A percentile compares a stretch with the other conserved stretches of the same genome.
These are phyloP conservation scores for Rhodotorula kratochvilovae DNA, from an alignment of 768 basidiomycete genomes.

Conservation along the genomic window DNA sequence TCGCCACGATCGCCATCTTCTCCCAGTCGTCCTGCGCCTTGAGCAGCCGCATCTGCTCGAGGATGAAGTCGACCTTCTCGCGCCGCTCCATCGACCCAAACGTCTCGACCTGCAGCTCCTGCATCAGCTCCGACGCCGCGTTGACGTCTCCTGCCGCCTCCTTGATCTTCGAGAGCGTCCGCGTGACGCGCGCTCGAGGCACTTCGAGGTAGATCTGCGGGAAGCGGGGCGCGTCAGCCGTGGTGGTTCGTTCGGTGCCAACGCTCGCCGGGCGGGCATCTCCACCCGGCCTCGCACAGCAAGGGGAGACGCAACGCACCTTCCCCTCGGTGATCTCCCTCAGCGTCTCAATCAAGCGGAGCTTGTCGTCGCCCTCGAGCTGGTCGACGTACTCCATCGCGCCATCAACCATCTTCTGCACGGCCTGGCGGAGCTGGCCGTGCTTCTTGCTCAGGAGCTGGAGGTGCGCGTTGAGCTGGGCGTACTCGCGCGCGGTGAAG, in stretches of 20 bases:
- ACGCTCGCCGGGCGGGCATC: too few species aligned
- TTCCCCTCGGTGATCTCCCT: conserved; percentile 93
- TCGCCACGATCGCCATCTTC: conserved; percentile 80
- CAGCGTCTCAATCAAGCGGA: conserved; percentile 82
- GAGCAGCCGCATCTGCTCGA: conserved; percentile 93
- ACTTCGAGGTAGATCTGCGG: conserved; percentile 90
- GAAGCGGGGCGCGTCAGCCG: not conserved
- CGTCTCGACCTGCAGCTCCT: conserved; percentile 95
- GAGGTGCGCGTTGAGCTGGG: conserved; percentile 53
- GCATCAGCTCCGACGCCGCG: conserved; percentile 79
- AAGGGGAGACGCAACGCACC: conserved; percentile 52
- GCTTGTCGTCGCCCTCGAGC: conserved; percentile 71
- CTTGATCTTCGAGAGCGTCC: conserved; percentile 75
- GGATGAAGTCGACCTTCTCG: conserved; percentile 96
- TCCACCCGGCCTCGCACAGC: too few species aligned
- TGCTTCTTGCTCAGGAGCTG: conserved; percentile 83
- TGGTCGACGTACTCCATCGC: conserved; percentile 75
- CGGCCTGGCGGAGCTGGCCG: conserved; percentile 85
- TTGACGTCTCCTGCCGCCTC: conserved; percentile 61
- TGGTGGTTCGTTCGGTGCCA: too few species aligned
- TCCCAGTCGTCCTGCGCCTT: conserved; percentile 73
- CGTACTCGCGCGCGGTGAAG: conserved; percentile 64
- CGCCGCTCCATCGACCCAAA: conserved; percentile 97
- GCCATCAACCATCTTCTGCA: conserved; percentile 86
- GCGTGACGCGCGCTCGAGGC: conserved; percentile 87